These are phyloP conservation scores for Crithidia mellificae DNA, from an alignment of 208 protist species.

Conservation along the genomic window DNA sequence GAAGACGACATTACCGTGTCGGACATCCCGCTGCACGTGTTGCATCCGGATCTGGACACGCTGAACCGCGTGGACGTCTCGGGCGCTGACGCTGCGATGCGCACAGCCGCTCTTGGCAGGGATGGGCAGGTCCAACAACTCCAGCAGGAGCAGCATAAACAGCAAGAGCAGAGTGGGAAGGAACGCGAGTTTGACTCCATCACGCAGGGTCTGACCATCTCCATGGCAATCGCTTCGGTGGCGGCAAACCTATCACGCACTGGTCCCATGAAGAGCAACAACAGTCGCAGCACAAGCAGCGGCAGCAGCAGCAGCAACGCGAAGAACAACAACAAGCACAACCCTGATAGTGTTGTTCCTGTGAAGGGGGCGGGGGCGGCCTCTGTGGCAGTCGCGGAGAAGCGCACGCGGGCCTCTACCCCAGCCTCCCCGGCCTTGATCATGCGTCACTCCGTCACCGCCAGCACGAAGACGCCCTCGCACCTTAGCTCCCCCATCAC, in stretches of 20 bases:
- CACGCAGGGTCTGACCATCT: slow-evolving; percentile 3
- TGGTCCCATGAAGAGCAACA: neutral
- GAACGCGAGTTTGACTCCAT: neutral
- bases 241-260: slow-evolving; percentile 3
- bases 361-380: neutral
- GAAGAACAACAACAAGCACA: neutral
- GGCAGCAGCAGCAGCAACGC: neutral
- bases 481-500: slow-evolving; percentile 1
- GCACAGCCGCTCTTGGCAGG: too few relatives aligned
- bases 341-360: too few relatives aligned
- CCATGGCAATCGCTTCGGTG: slow-evolving; percentile 1
- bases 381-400: neutral
- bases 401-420: neutral
- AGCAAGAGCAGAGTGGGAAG: neutral
- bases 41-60: neutral
- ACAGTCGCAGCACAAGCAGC: neutral
- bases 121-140: too few relatives aligned
- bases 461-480: neutral
- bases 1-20: slow-evolving; percentile 1
- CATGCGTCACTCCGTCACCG: neutral
- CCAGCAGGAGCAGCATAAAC: too few relatives aligned
- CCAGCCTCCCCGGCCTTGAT: neutral
- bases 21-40: neutral
- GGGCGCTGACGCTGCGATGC: too few relatives aligned
- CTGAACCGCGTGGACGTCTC: too few relatives aligned